phyloP scores from a whole-genome alignment of 257 asterid genomes.

The Nyctanthes arbortristis region DNA sequence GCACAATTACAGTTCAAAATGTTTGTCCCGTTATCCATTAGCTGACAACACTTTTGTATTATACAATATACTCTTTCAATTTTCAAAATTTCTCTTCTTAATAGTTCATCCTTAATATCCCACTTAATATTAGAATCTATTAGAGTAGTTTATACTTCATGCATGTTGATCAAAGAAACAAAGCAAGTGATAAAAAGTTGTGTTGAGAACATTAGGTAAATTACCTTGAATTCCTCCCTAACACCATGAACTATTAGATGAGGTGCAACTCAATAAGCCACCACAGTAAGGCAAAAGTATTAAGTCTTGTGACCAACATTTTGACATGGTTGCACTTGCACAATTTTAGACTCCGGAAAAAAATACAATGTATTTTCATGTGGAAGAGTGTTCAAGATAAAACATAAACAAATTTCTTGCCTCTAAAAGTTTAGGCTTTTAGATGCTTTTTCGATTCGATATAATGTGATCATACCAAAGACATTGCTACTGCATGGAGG shows the following conservation, averaged over 20 bases:
- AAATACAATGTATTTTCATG: not conserved
- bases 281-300: not conserved
- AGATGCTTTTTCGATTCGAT: not conserved
- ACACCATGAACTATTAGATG: not conserved
- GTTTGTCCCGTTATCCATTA: not conserved
- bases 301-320: too few relatives aligned
- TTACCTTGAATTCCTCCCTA: not conserved
- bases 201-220: not conserved
- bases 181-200: not conserved
- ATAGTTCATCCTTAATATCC: not conserved
- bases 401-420: not conserved
- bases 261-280: not conserved
- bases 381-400: not conserved
- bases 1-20: not conserved
- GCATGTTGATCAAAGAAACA: not conserved
- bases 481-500: not conserved
- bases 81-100: not conserved
- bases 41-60: not conserved
- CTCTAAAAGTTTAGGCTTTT: not conserved
- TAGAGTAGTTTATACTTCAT: too few relatives aligned
- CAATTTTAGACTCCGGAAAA: not conserved
- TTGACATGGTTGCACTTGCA: not conserved
- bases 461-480: too few relatives aligned
- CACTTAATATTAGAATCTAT: not conserved
- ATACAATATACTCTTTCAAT: too few relatives aligned